Evolutionary conservation across 2,329 filamentous ascomycete genomes (phyloP), one percentile per base, ranked within the genome.

Genomic region (Aureobasidium lini): DNA sequence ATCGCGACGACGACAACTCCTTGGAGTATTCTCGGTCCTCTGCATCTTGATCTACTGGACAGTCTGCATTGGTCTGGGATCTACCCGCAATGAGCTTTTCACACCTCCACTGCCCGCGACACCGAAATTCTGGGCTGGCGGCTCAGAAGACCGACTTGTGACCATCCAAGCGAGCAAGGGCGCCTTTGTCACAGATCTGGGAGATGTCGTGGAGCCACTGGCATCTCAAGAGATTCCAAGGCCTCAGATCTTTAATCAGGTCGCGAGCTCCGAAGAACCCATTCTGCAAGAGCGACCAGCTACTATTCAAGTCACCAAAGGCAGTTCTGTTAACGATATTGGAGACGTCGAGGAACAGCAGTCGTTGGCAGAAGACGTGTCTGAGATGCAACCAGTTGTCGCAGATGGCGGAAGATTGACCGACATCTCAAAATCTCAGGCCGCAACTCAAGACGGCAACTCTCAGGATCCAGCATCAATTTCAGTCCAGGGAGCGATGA

Each of bases 361-460:
- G 11, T 32, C 44, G 18, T 16, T n/a, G 6, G 7, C 13, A 13
- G 29, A 47, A 47, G 44, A 47, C 6, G 29, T 18, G 29, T 47
- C 13, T 1, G 29, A 32, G 44, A 15, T 40, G 1, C 52, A 56
- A 31, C 13, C 36, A 11, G 48, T 52, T 3, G 48, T 52, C 13
- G 48, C 16, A 2, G 48, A 52, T 37, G 48, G 34, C 6, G 48
- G 44, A 2, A 57, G 39, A 31, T 18, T 47, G 9, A 28, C 40
- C 11, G 39, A 32, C 7, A n/a, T 37, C 1, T 42, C 23, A 4
- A 34, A 32, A 9, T 37, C 32, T 37, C 39, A 31, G 18, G 31
- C n/a, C 6, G 4, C 28, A 16, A 6, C 61, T 73, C 68, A 56
- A 67, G 60, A 46, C 7, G 44, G 13, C 1, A 18, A 18, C 18